Conservation (phyloP, 495 filamentous ascomycete species). For the Talaromyces liani region DNA sequence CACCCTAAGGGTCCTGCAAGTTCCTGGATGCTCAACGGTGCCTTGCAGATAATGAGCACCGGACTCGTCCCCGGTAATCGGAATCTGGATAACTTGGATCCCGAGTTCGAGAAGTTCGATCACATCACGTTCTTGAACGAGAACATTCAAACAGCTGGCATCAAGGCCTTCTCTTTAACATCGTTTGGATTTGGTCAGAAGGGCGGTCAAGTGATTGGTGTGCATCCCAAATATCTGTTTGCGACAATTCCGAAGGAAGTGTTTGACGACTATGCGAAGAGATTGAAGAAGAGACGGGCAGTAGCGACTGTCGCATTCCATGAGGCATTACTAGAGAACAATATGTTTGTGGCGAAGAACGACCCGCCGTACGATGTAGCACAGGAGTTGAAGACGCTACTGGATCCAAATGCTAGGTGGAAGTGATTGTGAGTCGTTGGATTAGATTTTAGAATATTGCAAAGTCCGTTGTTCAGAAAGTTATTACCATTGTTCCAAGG, state of each 20-base stretch:
- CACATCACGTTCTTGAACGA: neutral
- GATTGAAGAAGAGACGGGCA: neutral
- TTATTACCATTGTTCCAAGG: too few relatives aligned
- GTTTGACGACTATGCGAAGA: neutral
- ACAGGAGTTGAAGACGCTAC: neutral
- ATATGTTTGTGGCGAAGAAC: neutral
- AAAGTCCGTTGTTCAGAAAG: neutral
- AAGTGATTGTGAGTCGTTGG: neutral
- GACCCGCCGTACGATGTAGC: neutral
- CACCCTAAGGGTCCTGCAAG: slow-evolving; percentile 20
- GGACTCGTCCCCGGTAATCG: neutral
- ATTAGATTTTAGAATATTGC: neutral
- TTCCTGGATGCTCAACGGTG: slow-evolving; percentile 22
- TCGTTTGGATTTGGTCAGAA: slow-evolving; percentile 24
- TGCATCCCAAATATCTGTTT: slow-evolving; percentile 14
- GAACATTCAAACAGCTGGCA: neutral
- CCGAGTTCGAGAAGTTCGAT: neutral
- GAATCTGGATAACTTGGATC: neutral
- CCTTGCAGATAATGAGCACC: slow-evolving; percentile 13
- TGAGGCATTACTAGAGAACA: neutral
- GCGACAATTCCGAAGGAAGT: slow-evolving; percentile 3
- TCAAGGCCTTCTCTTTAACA: slow-evolving; percentile 12
- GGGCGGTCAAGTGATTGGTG: slow-evolving; percentile 14
- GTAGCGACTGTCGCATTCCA: neutral
- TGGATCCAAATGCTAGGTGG: neutral